Evolutionary conservation across 257 asterid species (phyloP).

Genomic region (Echium plantagineum): DNA sequence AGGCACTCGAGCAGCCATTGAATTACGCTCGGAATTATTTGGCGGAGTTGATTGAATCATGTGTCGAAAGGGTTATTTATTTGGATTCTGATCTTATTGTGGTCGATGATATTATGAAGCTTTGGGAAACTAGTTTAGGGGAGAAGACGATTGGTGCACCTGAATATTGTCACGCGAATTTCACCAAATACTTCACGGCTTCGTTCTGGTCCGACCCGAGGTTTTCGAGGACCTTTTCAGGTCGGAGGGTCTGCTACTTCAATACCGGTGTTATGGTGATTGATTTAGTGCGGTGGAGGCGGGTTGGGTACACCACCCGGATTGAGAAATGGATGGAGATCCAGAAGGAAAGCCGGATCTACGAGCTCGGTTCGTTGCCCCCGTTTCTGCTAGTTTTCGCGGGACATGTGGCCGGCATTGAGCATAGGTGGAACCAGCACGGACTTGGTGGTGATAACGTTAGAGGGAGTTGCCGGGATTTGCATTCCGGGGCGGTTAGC

Average conservation of each 20-base stretch:
- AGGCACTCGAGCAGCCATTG: slow-evolving; percentile 82
- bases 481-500: slow-evolving; percentile 84
- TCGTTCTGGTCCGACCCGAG: slow-evolving; percentile 55
- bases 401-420: slow-evolving; percentile 86
- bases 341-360: slow-evolving; percentile 74
- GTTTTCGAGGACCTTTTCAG: slow-evolving; percentile 38
- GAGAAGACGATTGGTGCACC: slow-evolving; percentile 80
- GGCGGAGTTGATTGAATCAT: slow-evolving; percentile 68
- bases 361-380: slow-evolving; percentile 86
- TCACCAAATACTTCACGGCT: slow-evolving; percentile 66
- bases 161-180: slow-evolving; percentile 85
- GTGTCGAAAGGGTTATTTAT: slow-evolving; percentile 70
- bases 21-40: slow-evolving; percentile 79
- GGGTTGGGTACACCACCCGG: slow-evolving; percentile 57
- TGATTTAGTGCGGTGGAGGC: slow-evolving; percentile 78
- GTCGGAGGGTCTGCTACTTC: slow-evolving; percentile 63
- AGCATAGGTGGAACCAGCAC: slow-evolving; percentile 92
- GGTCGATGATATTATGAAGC: slow-evolving; percentile 68
- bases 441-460: slow-evolving; percentile 89
- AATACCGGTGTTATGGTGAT: slow-evolving; percentile 95
- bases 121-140: slow-evolving; percentile 58
- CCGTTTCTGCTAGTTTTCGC: slow-evolving; percentile 75
- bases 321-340: slow-evolving; percentile 96
- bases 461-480: slow-evolving; percentile 76
- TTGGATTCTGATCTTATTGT: slow-evolving; percentile 84